These are phyloP conservation scores for Podila verticillata DNA, from an alignment of 192 early-diverging fungal genomes.

Conservation along the genomic window DNA sequence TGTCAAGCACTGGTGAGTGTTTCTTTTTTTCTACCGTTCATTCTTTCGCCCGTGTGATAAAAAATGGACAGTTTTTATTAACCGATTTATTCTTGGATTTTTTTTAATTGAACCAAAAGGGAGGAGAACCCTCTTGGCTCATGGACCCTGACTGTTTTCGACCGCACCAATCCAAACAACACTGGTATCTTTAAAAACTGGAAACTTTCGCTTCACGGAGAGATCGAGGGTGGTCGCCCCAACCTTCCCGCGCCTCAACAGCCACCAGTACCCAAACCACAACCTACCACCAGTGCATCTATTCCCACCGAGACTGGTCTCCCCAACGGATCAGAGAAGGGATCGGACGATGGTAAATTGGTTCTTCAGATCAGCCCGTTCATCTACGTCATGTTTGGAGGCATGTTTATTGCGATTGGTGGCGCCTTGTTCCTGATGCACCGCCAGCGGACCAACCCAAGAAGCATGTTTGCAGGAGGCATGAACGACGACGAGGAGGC, in stretches of 20 bases:
- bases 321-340: conserved; percentile 8
- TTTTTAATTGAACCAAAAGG: conserved; percentile 9
- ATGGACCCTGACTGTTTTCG: conserved; percentile 79
- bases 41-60: too few relatives aligned
- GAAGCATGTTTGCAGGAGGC: conserved; percentile 24
- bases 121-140: conserved; percentile 83
- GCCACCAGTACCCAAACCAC: not conserved
- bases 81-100: not conserved
- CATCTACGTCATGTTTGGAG: conserved; percentile 48
- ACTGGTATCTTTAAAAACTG: conserved; percentile 71
- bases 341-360: not conserved
- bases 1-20: conserved; percentile 86
- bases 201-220: conserved; percentile 59
- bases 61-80: not conserved
- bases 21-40: too few relatives aligned
- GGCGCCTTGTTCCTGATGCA: conserved; percentile 44
- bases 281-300: conserved; percentile 28
- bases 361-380: conserved; percentile 32
- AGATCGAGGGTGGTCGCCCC: conserved; percentile 20
- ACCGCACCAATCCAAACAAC: conserved; percentile 58
- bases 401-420: conserved; percentile 51
- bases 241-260: not conserved
- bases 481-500: conserved; percentile 38
- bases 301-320: conserved; percentile 19
- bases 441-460: conserved; percentile 39